Evolutionary conservation across 108 stramenopile genomes (phyloP).

Genomic region (Nitzschia sp.): DNA sequence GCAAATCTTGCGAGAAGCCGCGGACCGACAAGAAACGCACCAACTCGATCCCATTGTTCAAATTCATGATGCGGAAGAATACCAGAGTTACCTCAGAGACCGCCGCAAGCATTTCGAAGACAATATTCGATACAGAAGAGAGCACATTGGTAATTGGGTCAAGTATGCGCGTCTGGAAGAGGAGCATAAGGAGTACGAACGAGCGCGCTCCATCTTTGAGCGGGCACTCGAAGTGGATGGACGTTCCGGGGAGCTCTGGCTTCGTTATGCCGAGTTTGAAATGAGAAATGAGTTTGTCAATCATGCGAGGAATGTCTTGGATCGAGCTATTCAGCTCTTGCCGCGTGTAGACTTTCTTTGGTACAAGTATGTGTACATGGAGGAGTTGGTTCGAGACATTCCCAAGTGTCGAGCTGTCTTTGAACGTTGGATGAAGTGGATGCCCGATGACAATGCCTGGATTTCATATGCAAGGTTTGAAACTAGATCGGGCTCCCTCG

Average conservation of each 20-base stretch:
- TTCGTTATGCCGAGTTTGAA: constrained; percentile 97
- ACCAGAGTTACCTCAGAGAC: constrained; percentile 88
- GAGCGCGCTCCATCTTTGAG: constrained; percentile 96
- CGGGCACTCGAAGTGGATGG: constrained; percentile 95
- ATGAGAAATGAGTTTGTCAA: constrained; percentile 98
- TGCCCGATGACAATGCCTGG: constrained; percentile 98
- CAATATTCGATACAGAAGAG: constrained; percentile 92
- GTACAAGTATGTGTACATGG: constrained; percentile 99
- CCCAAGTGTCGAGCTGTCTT: constrained; percentile 93
- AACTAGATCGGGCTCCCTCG: constrained; percentile 74
- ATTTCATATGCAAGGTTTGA: constrained; percentile 94
- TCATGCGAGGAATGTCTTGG: constrained; percentile 97
- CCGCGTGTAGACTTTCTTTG: constrained; percentile 96
- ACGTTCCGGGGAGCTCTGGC: constrained; percentile 87
- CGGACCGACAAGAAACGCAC: constrained; percentile 87
- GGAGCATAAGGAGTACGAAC: constrained; percentile 95
- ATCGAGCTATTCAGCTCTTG: constrained; percentile 92
- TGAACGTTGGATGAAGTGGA: constrained; percentile 99
- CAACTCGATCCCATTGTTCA: constrained; percentile 76
- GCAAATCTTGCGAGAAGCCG: constrained; percentile 96
- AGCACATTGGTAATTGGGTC: constrained; percentile 95
- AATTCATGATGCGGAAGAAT: constrained; percentile 97
- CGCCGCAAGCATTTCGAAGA: constrained; percentile 94
- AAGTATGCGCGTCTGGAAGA: constrained; percentile 98
- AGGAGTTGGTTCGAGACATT: constrained; percentile 96